Evolutionary conservation across 139 green algal genomes (phyloP).

Genomic region (Astrephomene gubernaculifera): DNA sequence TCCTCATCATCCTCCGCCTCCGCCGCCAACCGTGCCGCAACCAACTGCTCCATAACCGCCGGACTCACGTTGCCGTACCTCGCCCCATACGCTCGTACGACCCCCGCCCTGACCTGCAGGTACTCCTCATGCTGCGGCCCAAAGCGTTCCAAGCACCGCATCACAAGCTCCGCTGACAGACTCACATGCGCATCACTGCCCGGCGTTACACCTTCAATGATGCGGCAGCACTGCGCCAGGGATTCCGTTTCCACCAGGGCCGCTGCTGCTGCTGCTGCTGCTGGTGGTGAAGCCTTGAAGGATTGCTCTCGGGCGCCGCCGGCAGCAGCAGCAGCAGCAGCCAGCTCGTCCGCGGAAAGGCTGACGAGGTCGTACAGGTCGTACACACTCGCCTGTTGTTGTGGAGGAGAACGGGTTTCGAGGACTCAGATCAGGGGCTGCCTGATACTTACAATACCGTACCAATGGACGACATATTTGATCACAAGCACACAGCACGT

Average conservation of each 20-base stretch:
- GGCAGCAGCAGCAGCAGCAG: not conserved
- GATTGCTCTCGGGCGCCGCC: too few relatives aligned
- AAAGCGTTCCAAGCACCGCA: slow-evolving; percentile 41
- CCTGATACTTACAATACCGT: too few relatives aligned
- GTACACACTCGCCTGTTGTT: slow-evolving; percentile 49
- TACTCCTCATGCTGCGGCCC: slow-evolving; percentile 44
- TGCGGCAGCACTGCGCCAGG: slow-evolving; percentile 35
- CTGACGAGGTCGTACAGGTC: slow-evolving; percentile 63
- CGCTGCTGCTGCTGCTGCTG: not conserved
- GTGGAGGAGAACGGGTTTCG: not conserved
- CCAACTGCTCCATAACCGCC: slow-evolving; percentile 37
- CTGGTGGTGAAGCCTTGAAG: too few relatives aligned
- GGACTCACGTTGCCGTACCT: slow-evolving; percentile 43
- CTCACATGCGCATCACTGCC: slow-evolving; percentile 37
- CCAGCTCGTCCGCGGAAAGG: slow-evolving; percentile 54
- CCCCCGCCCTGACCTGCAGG: slow-evolving; percentile 14
- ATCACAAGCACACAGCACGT: too few relatives aligned
- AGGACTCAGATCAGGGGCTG: too few relatives aligned
- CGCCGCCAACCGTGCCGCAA: slow-evolving; percentile 43
- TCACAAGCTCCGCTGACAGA: slow-evolving; percentile 41
- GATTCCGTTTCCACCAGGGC: slow-evolving; percentile 44
- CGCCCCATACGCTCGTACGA: slow-evolving; percentile 18
- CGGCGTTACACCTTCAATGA: slow-evolving; percentile 35
- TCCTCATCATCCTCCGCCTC: slow-evolving; percentile 15
- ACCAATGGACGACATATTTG: too few relatives aligned